Evolutionary conservation across 2,329 filamentous ascomycete genomes (phyloP).

Genomic region (Colletotrichum sp.): DNA sequence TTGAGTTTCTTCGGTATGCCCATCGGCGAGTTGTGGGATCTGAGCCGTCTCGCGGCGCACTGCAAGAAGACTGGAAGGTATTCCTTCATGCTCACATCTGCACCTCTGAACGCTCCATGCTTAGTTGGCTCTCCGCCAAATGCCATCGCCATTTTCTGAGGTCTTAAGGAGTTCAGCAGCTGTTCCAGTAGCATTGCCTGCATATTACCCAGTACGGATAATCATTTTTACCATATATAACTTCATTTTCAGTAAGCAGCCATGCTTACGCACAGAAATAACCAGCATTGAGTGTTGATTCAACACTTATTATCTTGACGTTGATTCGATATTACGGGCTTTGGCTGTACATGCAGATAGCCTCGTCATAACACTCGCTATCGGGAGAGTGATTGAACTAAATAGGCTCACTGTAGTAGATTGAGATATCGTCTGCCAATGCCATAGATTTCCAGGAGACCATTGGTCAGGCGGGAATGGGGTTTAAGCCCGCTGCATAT

Average conservation of each 20-base stretch:
- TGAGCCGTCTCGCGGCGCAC: constrained; percentile 56
- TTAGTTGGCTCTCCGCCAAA: constrained; percentile 54
- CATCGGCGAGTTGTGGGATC: constrained; percentile 61
- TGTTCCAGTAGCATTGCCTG: not conserved
- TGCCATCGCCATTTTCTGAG: constrained; percentile 50
- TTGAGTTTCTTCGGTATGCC: constrained; percentile 58
- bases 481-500: not conserved
- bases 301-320: not conserved
- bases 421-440: not conserved
- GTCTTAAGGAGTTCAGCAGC: not conserved
- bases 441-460: not conserved
- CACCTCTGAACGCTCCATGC: constrained; percentile 62
- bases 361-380: rapidly evolving
- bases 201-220: not conserved
- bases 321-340: not conserved
- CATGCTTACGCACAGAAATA: not conserved
- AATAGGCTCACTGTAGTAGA: not conserved
- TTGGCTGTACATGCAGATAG: not conserved
- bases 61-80: constrained; percentile 59
- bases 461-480: rapidly evolving
- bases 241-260: not conserved
- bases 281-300: not conserved
- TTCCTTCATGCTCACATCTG: constrained; percentile 67
- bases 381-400: not conserved
- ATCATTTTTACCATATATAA: not conserved